Evolutionary conservation across 2,329 filamentous ascomycete species (phyloP).

Genomic region (Cordyceps fumosorosea): DNA sequence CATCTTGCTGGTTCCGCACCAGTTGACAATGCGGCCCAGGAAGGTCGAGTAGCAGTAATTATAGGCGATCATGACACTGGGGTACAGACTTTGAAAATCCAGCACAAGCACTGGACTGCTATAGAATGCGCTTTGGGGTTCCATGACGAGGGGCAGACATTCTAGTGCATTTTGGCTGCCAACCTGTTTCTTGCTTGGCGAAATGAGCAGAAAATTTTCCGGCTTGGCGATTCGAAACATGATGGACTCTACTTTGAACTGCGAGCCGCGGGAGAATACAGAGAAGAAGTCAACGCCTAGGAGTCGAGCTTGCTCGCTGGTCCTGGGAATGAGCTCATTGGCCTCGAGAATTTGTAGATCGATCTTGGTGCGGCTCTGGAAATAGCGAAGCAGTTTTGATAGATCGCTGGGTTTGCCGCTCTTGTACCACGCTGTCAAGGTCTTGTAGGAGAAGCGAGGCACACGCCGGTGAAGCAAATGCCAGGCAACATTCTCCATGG

Average conservation of each 20-base stretch:
- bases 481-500: slow-evolving; percentile 91
- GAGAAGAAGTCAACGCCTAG: slow-evolving; percentile 96
- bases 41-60: slow-evolving; percentile 99
- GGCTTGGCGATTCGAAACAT: slow-evolving; percentile 99
- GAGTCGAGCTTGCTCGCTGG: slow-evolving; percentile 87
- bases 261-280: slow-evolving; percentile 87
- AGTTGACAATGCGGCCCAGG: slow-evolving; percentile 74
- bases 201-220: slow-evolving; percentile 86
- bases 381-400: slow-evolving; percentile 70
- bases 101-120: slow-evolving; percentile 81
- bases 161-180: slow-evolving; percentile 91
- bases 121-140: slow-evolving; percentile 93
- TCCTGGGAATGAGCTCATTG: slow-evolving; percentile 82
- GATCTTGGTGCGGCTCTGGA: slow-evolving; percentile 65
- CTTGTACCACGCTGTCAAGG: slow-evolving; percentile 76
- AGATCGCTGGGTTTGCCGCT: slow-evolving; percentile 63
- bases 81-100: slow-evolving; percentile 94
- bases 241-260: slow-evolving; percentile 97
- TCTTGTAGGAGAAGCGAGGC: slow-evolving; percentile 76
- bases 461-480: slow-evolving; percentile 82
- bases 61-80: slow-evolving; percentile 98
- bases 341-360: slow-evolving; percentile 87
- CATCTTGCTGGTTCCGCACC: slow-evolving; percentile 92
- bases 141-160: slow-evolving; percentile 93
- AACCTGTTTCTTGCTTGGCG: slow-evolving; percentile 85